These are phyloP conservation scores for Suillus hirtellus DNA, from an alignment of 768 basidiomycete species.

Conservation along the genomic window DNA sequence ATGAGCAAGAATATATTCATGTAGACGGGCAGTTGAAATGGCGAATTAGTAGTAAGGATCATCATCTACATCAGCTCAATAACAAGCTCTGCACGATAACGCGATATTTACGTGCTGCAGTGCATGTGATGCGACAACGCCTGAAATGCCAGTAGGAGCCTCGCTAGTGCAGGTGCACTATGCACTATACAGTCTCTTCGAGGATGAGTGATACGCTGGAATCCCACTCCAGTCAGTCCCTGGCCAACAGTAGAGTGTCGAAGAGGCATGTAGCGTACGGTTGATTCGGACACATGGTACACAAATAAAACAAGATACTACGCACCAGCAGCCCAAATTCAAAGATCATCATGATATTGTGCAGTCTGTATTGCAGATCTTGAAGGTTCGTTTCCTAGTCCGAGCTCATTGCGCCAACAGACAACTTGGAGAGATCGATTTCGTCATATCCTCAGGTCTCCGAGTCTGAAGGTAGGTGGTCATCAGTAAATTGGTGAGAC, in stretches of 20 bases:
- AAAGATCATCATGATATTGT: constrained; percentile 14
- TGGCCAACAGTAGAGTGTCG: neutral
- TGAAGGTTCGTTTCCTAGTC: constrained; percentile 19
- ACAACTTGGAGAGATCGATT: constrained; percentile 29
- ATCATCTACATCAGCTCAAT: no score
- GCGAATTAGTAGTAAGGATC: no score
- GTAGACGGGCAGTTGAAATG: neutral
- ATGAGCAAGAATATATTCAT: neutral
- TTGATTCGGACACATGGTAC: neutral
- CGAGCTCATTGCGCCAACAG: constrained; percentile 12
- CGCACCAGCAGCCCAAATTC: constrained; percentile 11
- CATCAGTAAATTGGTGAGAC: no score
- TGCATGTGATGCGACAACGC: no score
- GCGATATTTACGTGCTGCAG: no score
- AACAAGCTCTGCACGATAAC: no score
- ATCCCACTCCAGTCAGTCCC: neutral
- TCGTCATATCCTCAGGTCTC: constrained; percentile 14
- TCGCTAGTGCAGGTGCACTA: no score
- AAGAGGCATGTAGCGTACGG: constrained; percentile 13
- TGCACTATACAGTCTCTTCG: no score
- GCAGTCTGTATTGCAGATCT: constrained; percentile 15
- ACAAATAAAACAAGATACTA: constrained; percentile 38
- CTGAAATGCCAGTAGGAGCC: no score
- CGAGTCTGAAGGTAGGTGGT: neutral
- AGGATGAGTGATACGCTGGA: neutral